Conservation (phyloP, 2,329 filamentous ascomycete species). For the Colletotrichum shisoi region DNA sequence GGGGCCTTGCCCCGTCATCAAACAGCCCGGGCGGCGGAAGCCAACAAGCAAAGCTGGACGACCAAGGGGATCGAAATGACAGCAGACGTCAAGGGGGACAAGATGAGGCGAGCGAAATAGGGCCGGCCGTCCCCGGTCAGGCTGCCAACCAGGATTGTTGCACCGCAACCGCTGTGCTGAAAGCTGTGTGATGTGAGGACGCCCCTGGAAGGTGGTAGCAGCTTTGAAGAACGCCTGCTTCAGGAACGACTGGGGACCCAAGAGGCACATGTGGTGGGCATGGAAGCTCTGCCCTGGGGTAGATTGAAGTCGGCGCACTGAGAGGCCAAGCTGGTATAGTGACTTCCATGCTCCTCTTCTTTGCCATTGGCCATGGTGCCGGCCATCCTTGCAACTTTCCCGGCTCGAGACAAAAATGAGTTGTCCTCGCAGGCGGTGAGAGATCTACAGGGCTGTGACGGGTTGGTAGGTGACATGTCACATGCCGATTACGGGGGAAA, state of each 20-base stretch:
- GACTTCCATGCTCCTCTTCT: conserved; percentile 8
- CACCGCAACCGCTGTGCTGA: conserved; percentile 3
- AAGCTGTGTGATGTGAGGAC: conserved; percentile 23
- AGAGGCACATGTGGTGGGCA: not conserved
- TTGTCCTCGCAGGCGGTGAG: conserved; percentile 32
- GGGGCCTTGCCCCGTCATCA: conserved; percentile 11
- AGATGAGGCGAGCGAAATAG: conserved; percentile 5
- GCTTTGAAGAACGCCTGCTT: conserved; percentile 28
- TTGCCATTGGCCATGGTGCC: not conserved
- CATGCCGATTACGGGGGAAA: conserved; percentile 21
- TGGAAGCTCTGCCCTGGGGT: conserved; percentile 4
- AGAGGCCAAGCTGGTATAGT: conserved; percentile 12
- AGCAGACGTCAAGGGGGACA: conserved; percentile 1
- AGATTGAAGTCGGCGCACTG: not conserved
- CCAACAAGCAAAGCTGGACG: not conserved
- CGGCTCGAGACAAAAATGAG: conserved; percentile 1
- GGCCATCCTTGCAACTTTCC: conserved; percentile 11
- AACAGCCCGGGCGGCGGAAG: not conserved
- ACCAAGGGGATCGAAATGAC: conserved; percentile 2
- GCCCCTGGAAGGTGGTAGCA: conserved; percentile 10
- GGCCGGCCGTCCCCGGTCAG: not conserved
- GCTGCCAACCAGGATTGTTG: not conserved
- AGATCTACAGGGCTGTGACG: conserved; percentile 34
- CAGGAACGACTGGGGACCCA: conserved; percentile 1
- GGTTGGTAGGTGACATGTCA: conserved; percentile 34